A percentile compares a stretch with the other conserved stretches of the same genome.
These are phyloP conservation scores for Crinitomyces ghanaensis DNA, from an alignment of 805 yeast species.

Conservation along the genomic window DNA sequence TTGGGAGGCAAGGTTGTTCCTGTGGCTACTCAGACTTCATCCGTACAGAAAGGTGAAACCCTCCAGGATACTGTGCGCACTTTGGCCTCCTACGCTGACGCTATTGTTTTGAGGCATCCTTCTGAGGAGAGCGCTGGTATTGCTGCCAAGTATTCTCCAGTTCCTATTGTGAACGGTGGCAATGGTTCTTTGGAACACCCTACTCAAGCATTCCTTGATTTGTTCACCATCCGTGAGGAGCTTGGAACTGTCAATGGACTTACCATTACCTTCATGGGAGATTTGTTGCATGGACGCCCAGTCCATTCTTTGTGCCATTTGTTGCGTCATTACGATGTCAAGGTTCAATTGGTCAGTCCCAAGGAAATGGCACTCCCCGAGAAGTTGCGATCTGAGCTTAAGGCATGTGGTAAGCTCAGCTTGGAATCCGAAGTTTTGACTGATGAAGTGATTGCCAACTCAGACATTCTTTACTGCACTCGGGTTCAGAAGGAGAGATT, in stretches of 20 bases:
- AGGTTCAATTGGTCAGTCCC: constrained; percentile 87
- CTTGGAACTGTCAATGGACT: constrained; percentile 97
- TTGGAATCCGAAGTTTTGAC: constrained; percentile 68
- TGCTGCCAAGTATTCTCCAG: constrained; percentile 94
- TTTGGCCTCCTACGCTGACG: constrained; percentile 91
- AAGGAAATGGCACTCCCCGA: constrained; percentile 76
- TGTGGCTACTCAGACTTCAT: constrained; percentile 75
- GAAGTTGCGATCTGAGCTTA: constrained; percentile 55
- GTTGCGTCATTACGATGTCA: constrained; percentile 84
- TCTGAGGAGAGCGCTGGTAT: constrained; percentile 80
- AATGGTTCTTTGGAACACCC: constrained; percentile 98
- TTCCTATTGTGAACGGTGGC: constrained; percentile 96
- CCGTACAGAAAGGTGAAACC: constrained; percentile 96
- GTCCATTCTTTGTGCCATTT: constrained; percentile 91
- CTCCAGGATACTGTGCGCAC: constrained; percentile 94
- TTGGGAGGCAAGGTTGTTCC: constrained; percentile 95
- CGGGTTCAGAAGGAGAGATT: constrained; percentile 98
- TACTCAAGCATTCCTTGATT: constrained; percentile 93
- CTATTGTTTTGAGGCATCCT: constrained; percentile 95
- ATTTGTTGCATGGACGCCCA: constrained; percentile 94
- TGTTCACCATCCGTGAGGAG: constrained; percentile 98
- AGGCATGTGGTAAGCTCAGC: constrained; percentile 54
- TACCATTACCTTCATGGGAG: constrained; percentile 98
- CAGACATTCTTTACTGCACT: constrained; percentile 95
- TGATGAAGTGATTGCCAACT: constrained; percentile 71